Evolutionary conservation across 352 stramenopile genomes (phyloP), one percentile per base, ranked within the genome.

Genomic region (Phytopythium chamaehyphon): DNA sequence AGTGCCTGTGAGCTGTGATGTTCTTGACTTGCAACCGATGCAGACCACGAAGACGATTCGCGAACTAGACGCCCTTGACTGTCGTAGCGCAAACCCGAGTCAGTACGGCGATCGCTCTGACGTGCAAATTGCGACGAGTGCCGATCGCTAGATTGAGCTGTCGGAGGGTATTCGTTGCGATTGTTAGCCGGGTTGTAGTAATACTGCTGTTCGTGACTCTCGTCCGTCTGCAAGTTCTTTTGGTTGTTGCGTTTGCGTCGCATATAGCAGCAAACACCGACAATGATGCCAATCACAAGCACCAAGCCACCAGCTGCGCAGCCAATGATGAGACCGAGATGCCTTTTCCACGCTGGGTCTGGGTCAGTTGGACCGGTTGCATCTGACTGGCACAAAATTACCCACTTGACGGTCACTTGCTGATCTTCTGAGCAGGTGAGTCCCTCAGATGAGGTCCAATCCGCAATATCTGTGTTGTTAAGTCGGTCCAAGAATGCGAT

Each of bases 401-500:
- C 15, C 18, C 3, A 14, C 4, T 28, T 36, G 43, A 49, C 16
- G 1, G 18, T 8, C 8, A 49, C 43, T n/a, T 36, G 26, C 10
- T 38, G 12, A 14, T 38, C 43, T 15, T 28, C 16, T 1, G 43
- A 18, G 14, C 40, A 49, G 23, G 6, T 49, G 11, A 38, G 23
- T 14, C 7, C 16, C 3, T 18, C 16, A 3, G 14, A 6, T 4
- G 43, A 12, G 7, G 26, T 24, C 43, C 43, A 49, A 12, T 61
- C 21, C 14, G 19, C n/a, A 1, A 64, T 26, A 28, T 68, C 60
- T 36, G 62, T 57, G 22, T 36, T 57, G 19, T 40, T 18, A 7
- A 65, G 58, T 16, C 28, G 12, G 18, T 55, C 37, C 12, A 67
- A 43, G 28, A 67, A 67, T 11, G n/a, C 40, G 19, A 57, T 49